Base-by-base conservation (phyloP, 495 filamentous ascomycete species). In the Penicillium coprophilum region DNA sequence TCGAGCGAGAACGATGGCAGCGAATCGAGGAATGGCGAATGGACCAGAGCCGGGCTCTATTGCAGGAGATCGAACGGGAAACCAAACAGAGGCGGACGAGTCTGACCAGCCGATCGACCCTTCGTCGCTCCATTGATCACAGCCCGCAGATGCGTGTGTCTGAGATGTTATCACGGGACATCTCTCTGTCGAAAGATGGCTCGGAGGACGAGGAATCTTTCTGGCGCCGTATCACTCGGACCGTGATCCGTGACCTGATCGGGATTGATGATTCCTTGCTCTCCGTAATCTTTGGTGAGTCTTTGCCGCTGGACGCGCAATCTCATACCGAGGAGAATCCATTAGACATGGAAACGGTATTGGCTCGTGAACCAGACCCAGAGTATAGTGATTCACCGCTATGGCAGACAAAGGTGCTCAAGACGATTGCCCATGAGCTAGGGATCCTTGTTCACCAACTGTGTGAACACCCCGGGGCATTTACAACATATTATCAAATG, bases 11-110 rank as follows among this genome's bases (percentile, higher is more conserved):
- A 44, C 84, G 88, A 47, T 88, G 85, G 65, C 80, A 84, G 60
- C 79, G 92, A 59, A 96, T 98, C 72, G 90, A 97, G 70, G 78
- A 83, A 41, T 98, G 94, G 94, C 80, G 92, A 58, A 73, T 94
- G 65, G 94, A 97, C 64, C 95, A 97, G 69, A 96, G 91, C 63
- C 80, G 80, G 57, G 82, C 87, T 17, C 72, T 98, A 40, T 69
- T 97, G 30, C 88, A 96, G 46, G 90, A 96, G 68, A 92, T 98
- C 45, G 88, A 92, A 70, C 85, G 80, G 50, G 89, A 94, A 72
- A 96, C 90, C 10, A 82, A 87, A 58, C 82, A 86, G 54, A 78
- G 82, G 39, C 78, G 71, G 41, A 65, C 56, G 12, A 73, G 72
- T 59, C 71, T 62, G 53, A 57, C 44, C 52, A 69, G 71, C 48